Evolutionary conservation across 169 alveolate genomes (phyloP), one percentile per base, ranked within the genome.

Genomic region (Fabrea salina): DNA sequence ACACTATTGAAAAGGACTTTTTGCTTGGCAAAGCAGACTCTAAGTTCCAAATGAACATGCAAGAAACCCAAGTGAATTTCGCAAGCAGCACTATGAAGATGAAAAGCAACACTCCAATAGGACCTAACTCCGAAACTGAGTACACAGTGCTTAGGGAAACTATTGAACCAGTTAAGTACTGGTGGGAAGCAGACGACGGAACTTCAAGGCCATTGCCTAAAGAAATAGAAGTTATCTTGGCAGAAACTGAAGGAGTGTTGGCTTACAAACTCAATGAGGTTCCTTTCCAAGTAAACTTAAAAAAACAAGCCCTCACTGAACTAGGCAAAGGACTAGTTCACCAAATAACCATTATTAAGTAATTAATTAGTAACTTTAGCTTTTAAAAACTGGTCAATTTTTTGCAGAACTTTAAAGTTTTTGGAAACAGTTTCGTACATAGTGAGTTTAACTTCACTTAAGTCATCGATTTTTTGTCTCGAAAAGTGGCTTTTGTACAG

Each of bases 131-230:
- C 0, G 44, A 27, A 30, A n/a, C n/a, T 27, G 5, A 27, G 22
- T 70, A 70, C 68, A 59, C 79, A 8, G 19, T 70, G 25, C 30
- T 19, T 19, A 70, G 79, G 68, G 4, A 33, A 4, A 25, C 11
- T 16, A n/a, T 47, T 19, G 13, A 3, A 5, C 16, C 19, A 44
- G 79, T 47, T 32, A 37, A 25, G 35, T 70, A 44, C 25, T 25
- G 79, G 66, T 70, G 79, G 68, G n/a, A n/a, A 13, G 61, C 79
- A 4, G 11, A 41, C 30, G 79, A 70, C 49, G 67, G 68, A 19
- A 47, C 67, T 44, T 22, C 37, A 41, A 41, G 79, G 61, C 79
- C 79, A 22, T 30, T 70, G 16, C 5, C 11, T 22, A 43, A 30
- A 33, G 67, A 70, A 33, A 70, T 70, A 47, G 79, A 70, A 37